Percentiles rank a stretch among this genome's conserved stretches.
phyloP scores from a whole-genome alignment of 495 filamentous ascomycete species.

The Xylaria flabelliformis region DNA sequence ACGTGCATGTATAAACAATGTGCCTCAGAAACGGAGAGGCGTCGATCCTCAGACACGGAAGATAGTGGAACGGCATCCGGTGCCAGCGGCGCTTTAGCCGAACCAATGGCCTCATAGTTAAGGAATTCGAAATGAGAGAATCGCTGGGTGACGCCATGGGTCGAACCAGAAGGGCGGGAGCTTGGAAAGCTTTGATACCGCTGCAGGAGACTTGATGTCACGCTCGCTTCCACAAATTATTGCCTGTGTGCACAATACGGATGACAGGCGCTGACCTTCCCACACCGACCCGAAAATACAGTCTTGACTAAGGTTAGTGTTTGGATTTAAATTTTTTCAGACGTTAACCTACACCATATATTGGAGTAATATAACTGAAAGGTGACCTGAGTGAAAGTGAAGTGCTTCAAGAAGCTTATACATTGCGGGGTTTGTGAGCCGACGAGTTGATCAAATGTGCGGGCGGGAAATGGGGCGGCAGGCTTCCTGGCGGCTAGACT shows the following conservation, averaged over 20 bases:
- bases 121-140: constrained; percentile 20
- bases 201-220: background rate
- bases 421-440: constrained; percentile 6
- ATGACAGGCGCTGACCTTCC: background rate
- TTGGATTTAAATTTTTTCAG: background rate
- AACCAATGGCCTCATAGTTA: constrained; percentile 19
- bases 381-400: background rate
- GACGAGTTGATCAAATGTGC: background rate
- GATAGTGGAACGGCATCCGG: constrained; percentile 19
- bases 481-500: constrained; percentile 4
- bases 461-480: constrained; percentile 3
- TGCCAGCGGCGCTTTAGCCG: constrained; percentile 25
- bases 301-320: background rate
- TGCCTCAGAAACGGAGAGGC: background rate
- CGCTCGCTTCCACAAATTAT: constrained; percentile 17
- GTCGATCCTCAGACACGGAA: constrained; percentile 22
- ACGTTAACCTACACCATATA: background rate
- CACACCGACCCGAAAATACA: background rate
- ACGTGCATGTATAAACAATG: constrained; percentile 4
- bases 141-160: constrained; percentile 24
- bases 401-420: background rate
- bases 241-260: background rate
- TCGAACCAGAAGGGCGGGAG: constrained; percentile 29
- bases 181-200: constrained; percentile 23
- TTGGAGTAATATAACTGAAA: background rate